Evolutionary conservation across 768 basidiomycete genomes (phyloP).

Genomic region (Nevesoporus exiguus): DNA sequence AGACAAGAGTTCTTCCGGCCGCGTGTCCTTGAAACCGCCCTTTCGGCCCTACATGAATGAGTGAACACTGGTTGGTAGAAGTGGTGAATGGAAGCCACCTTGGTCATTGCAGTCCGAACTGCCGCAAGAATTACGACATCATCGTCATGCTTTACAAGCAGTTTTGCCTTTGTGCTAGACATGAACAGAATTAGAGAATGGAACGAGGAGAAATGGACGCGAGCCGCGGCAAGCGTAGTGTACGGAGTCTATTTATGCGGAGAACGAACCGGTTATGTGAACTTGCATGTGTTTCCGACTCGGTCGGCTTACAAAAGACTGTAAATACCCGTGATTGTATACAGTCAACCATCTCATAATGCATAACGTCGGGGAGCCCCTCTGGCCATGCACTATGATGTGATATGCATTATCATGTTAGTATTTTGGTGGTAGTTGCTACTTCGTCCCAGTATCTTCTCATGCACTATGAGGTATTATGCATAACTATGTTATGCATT

Average conservation of each 20-base stretch:
- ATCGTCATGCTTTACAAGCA: constrained; percentile 71
- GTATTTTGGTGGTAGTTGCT: no score
- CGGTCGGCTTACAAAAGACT: no score
- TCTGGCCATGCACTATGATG: no score
- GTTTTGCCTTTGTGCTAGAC: constrained; percentile 45
- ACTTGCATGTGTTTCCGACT: background rate
- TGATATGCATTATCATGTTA: no score
- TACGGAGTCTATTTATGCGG: background rate
- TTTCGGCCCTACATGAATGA: constrained; percentile 57
- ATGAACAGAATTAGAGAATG: constrained; percentile 11
- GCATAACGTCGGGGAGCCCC: no score
- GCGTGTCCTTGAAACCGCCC: constrained; percentile 89
- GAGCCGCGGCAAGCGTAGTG: background rate
- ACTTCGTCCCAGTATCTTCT: no score
- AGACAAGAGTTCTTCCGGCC: constrained; percentile 77
- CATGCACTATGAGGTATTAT: no score
- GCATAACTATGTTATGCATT: no score
- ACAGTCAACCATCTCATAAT: no score
- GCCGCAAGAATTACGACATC: constrained; percentile 92
- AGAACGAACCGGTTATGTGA: background rate
- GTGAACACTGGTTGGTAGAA: background rate
- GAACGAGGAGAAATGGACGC: background rate
- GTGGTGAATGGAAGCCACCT: constrained; percentile 43
- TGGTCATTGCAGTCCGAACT: constrained; percentile 88
- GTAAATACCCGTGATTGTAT: no score